Evolutionary conservation across 108 stramenopile species (phyloP), one percentile per base, ranked within the genome.

Genomic region (Schizochytrium sp.): DNA sequence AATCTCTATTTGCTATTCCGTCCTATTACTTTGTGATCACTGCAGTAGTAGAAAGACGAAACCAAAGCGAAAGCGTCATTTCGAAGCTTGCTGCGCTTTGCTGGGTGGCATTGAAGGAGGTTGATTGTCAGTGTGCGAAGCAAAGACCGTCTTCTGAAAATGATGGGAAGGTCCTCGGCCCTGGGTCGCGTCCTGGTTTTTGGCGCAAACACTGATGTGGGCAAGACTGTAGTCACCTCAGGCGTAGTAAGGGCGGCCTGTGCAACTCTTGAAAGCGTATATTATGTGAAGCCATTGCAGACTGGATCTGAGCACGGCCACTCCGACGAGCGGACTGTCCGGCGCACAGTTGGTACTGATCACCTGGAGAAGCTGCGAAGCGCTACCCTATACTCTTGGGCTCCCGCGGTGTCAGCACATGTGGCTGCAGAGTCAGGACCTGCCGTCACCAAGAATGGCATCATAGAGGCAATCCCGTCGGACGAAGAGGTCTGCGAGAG

Each of bases 161-260:
- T 44, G 64, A 69, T 69, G 64, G 15, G 19, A 7, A 60, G 19
- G 59, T 17, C 59, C 19, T 47, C 28, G 8, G 76, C 45, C 50
- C 50, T 53, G 50, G n/a, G 53, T 47, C 53, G 50, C 53, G 76
- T 40, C 17, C 50, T 55, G 53, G 90, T 99, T 17, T 99, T 97
- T 93, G 98, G 98, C 46, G 97, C 98, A 87, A 97, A 97, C 90
- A 99, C 98, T 40, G 98, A 98, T 87, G 97, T 99, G 15, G 98
- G 98, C 55, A 99, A 99, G 90, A 97, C 97, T 2, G 91, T 98
- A 12, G 89, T 98, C 38, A 93, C 95, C 53, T 94, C 96, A 49
- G 97, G 96, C 12, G 94, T 99, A 56, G 89, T 96, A 47, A 93
- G 93, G 44, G 95, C 93, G 92, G 89, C 53, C 53, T 90, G 60